Evolutionary conservation across 768 basidiomycete genomes (phyloP), one percentile per base, ranked within the genome.

Genomic region (Leccinum subtestaceum): DNA sequence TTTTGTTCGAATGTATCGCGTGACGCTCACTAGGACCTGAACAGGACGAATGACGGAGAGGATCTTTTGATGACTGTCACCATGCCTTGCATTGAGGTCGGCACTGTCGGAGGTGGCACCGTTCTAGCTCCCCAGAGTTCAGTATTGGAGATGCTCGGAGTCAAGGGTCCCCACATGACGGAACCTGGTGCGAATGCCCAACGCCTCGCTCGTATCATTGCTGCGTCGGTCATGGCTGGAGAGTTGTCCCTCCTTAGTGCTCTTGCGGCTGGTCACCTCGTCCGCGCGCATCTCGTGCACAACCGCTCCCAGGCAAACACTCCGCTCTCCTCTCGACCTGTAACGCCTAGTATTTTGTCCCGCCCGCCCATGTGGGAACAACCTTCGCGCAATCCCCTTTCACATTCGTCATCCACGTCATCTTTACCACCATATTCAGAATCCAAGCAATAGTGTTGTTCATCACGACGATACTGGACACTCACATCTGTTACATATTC

Each of bases 71-170:
- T 98, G 78, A 95, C 95, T 0, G 80, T 95, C 54, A 87, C 94
- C 8, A 98, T 99, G 97, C 97, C 96, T n/a, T 97, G 89, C 31
- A 94, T 99, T 72, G 97, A 99, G 76, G 96, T 98, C 27, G 97
- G 97, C 43, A 98, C 97, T 45, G 88, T 99, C 55, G 97, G 96
- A 38, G 97, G 97, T 40, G 97, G 97, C 34, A 98, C 96, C 2
- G 84, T 96, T 36, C 88, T 99, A 52, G 84, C 80, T 7, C 96
- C 97, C 0, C 97, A 99, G 72, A 82, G 85, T 49, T 85, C 91
- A 9, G 88, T 98, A 53, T 85, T 98, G 60, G 92, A 96, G 51
- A 87, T 98, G 89, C 88, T 99, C 53, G 96, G 95, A 36, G 77
- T 98, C 70, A 86, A 83, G 59, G 97, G 97, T 55, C 91, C 97